These are phyloP conservation scores for Lactifluus subvellereus DNA, from an alignment of 768 basidiomycete genomes.

Conservation along the genomic window DNA sequence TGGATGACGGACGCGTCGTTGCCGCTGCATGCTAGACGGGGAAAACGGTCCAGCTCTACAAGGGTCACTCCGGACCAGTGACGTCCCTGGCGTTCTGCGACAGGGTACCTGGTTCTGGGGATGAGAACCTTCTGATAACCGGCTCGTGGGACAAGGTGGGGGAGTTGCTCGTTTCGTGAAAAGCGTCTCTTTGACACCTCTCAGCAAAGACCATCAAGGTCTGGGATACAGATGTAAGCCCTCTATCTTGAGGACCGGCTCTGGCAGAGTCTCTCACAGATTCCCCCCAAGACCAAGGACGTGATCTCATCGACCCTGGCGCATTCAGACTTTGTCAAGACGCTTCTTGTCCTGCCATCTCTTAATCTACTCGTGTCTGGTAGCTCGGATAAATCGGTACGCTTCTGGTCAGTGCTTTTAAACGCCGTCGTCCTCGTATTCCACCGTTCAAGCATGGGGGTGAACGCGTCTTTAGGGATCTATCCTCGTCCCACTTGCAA, in stretches of 20 bases:
- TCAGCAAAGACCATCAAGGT: slow-evolving; percentile 67
- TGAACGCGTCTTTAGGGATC: slow-evolving; percentile 48
- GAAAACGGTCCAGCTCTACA: slow-evolving; percentile 67
- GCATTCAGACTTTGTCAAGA: slow-evolving; percentile 90
- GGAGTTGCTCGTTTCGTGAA: background rate
- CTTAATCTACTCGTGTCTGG: slow-evolving; percentile 71
- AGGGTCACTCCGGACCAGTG: slow-evolving; percentile 85
- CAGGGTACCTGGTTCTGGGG: slow-evolving; percentile 34
- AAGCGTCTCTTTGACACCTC: slow-evolving; percentile 17
- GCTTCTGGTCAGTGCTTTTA: slow-evolving; percentile 68
- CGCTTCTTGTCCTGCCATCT: slow-evolving; percentile 62
- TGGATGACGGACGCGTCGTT: background rate
- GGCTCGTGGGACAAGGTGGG: slow-evolving; percentile 90
- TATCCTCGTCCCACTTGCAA: slow-evolving; percentile 41
- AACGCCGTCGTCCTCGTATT: background rate
- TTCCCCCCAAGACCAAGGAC: slow-evolving; percentile 52
- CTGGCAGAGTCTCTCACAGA: slow-evolving; percentile 9
- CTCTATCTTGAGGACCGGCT: background rate
- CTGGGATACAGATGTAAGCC: slow-evolving; percentile 72
- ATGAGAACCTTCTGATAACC: slow-evolving; percentile 61
- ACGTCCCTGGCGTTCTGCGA: slow-evolving; percentile 72
- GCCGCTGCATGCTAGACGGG: slow-evolving; percentile 53
- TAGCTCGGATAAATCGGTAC: slow-evolving; percentile 83
- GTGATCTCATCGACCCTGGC: slow-evolving; percentile 65
- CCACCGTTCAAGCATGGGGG: background rate